Base-by-base conservation (phyloP, 768 basidiomycete species). In the Candolleomyces eurysporus region DNA sequence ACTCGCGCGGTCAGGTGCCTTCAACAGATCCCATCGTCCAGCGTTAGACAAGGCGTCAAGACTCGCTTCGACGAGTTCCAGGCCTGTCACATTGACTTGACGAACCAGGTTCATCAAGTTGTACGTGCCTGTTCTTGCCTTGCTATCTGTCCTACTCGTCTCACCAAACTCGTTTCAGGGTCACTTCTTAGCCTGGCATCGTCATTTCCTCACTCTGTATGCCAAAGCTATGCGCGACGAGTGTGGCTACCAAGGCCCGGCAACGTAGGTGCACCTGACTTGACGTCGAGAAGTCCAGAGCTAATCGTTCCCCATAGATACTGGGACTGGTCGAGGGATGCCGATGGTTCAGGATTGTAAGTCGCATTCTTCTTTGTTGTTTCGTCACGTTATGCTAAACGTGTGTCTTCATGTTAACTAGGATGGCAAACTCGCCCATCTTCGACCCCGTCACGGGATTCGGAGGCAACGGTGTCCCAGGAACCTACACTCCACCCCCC, bases 131-230 rank as follows among this genome's bases (percentile, higher is more conserved):
- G 21, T 7, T 5, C 52, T 17, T 56, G 54, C 14, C 32, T 42
- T 21, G 19, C 11, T 30, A 16, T 19, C 17, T 5, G 4, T 17
- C 32, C 19, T 11, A 55, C 13, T 31, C 32, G 16, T 16, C 19
- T n/a, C n/a, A 36, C 36, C 54, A n/a, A 36, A 19, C 36, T 7
- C 36, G 36, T 36, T 36, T 36, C 21, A 71, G 68, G 68, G 71
- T 6, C 67, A 72, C 36, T 72, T 72, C 59, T 59, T 68, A 10
- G 64, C 69, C 6, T 72, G 69, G 69, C 71, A 72, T 43, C 61
- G 69, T 6, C 67, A 65, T 49, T 65, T 65, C 48, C 61, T 62
- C 8, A 64, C 63, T 19, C 48, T 67, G 14, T 72, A 69, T 48
- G 69, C 68, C 30, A 63, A 66, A 48, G 64, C 65, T 2, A 57